phyloP scores from a whole-genome alignment of 805 yeast species.

The Saccharomycopsis sp. region DNA sequence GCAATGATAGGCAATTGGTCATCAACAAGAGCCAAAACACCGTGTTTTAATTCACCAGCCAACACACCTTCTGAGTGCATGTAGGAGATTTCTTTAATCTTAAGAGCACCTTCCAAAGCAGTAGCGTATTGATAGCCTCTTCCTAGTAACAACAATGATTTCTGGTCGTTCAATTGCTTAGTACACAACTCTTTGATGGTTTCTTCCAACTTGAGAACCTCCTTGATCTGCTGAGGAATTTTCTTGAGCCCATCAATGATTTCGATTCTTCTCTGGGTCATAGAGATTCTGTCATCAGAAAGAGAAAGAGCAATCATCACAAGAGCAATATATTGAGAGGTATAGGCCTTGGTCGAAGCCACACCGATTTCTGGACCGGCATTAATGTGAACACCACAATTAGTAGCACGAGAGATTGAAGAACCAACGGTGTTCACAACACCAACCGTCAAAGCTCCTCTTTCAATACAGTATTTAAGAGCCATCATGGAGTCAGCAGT shows the following conservation, averaged over 20 bases:
- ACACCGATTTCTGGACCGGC: constrained; percentile 99
- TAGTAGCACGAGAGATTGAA: constrained; percentile 90
- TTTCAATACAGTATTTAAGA: constrained; percentile 87
- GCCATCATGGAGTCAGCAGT: constrained; percentile 97
- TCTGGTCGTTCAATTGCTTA: constrained; percentile 66
- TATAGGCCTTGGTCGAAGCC: constrained; percentile 97
- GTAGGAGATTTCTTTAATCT: constrained; percentile 95
- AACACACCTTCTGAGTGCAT: constrained; percentile 99
- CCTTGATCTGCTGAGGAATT: constrained; percentile 80
- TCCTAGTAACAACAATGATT: constrained; percentile 84
- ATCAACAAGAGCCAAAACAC: constrained; percentile 94
- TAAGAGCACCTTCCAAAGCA: constrained; percentile 96
- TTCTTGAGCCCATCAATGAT: constrained; percentile 79
- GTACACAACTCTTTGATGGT: constrained; percentile 72
- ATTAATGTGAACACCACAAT: constrained; percentile 98
- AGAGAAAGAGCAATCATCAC: constrained; percentile 96
- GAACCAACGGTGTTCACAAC: constrained; percentile 98
- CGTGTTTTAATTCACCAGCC: constrained; percentile 98
- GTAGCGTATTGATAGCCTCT: constrained; percentile 97
- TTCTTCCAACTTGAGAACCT: constrained; percentile 66
- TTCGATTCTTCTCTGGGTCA: constrained; percentile 66
- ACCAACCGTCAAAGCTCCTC: constrained; percentile 97
- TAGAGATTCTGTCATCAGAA: constrained; percentile 84
- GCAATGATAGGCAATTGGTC: constrained; percentile 90
- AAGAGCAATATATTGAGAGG: constrained; percentile 94